Conservation (phyloP, 805 yeast species). For the Spathaspora sp. region DNA sequence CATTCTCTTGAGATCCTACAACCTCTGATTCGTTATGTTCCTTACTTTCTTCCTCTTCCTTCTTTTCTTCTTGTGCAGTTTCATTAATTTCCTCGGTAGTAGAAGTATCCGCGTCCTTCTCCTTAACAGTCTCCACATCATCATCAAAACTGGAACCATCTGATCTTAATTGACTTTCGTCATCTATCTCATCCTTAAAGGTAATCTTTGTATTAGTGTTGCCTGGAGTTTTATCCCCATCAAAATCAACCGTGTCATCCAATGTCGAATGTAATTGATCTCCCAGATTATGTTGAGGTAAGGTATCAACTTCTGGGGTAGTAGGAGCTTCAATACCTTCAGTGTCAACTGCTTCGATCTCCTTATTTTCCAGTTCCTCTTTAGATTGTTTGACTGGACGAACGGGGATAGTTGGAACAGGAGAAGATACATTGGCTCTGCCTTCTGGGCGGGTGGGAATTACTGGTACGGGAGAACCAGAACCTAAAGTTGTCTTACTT, state of each 20-base stretch:
- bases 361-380: background rate
- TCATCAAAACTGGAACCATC: slow-evolving; percentile 25
- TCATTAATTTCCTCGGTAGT: background rate
- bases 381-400: background rate
- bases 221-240: slow-evolving; percentile 33
- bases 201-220: slow-evolving; percentile 25
- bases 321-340: background rate
- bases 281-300: background rate
- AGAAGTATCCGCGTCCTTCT: slow-evolving; percentile 13
- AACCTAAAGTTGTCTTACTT: background rate
- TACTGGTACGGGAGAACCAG: background rate
- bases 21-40: background rate
- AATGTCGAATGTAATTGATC: slow-evolving; percentile 1
- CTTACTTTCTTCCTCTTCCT: background rate
- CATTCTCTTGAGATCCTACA: background rate
- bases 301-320: background rate
- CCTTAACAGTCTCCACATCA: slow-evolving; percentile 29
- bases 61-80: background rate
- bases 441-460: slow-evolving; percentile 7
- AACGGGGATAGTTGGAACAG: background rate
- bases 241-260: slow-evolving; percentile 5
- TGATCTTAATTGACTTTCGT: slow-evolving; percentile 11
- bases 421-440: background rate
- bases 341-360: background rate
- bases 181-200: slow-evolving; percentile 22